Conservation (phyloP, 23 red algal species). For the Agarophyton chilense region DNA sequence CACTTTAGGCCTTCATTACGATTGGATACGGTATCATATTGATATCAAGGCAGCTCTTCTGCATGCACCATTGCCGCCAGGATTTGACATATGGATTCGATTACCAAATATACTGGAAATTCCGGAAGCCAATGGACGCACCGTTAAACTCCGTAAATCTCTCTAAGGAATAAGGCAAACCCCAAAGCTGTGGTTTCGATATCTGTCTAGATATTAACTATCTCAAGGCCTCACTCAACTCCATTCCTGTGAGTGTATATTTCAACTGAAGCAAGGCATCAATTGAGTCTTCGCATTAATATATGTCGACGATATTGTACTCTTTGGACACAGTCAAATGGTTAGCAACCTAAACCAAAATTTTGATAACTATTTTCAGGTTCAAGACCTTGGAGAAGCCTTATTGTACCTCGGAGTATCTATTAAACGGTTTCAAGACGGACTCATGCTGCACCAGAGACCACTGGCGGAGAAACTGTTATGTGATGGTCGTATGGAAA, state of each 20-base stretch:
- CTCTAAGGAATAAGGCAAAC: constrained; percentile 15
- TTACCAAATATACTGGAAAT: not conserved
- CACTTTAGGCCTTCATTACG: not conserved
- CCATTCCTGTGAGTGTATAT: not conserved
- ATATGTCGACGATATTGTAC: constrained; percentile 32
- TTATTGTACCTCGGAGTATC: constrained; percentile 7
- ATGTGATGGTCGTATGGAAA: too few relatives aligned
- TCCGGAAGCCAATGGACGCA: constrained; percentile 5
- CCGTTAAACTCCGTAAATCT: constrained; percentile 18
- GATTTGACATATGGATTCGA: not conserved
- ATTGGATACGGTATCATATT: constrained; percentile 30
- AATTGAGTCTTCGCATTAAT: not conserved
- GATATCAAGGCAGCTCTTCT: constrained; percentile 50
- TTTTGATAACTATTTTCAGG: constrained; percentile 1
- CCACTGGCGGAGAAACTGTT: too few relatives aligned
- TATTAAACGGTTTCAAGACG: constrained; percentile 4
- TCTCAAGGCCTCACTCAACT: not conserved
- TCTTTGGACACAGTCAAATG: constrained; percentile 58
- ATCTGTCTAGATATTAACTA: not conserved
- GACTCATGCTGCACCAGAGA: too few relatives aligned
- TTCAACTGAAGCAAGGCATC: not conserved
- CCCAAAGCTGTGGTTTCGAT: constrained; percentile 12
- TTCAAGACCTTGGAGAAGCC: not conserved
- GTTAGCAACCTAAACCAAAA: not conserved
- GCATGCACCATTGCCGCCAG: constrained; percentile 1